Base-by-base conservation (phyloP, 176 grass and related monocot genomes). In the Carex kokanica region DNA sequence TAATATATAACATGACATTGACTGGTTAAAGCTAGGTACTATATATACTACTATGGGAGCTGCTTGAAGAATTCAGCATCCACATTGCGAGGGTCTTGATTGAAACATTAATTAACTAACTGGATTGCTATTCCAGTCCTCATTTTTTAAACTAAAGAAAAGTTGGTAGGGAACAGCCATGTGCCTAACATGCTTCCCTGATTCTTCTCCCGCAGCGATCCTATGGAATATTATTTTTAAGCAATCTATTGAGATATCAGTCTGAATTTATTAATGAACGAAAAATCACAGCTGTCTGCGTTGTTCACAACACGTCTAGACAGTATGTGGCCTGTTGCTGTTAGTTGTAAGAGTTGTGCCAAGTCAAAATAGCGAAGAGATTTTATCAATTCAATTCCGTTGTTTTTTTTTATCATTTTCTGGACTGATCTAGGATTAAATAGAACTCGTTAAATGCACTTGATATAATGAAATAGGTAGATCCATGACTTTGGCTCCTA, bases 291-390 rank as follows among this genome's bases (percentile, higher is more conserved):
- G 34, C 15, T 74, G 78, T 64, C 23, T 81, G n/a, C 24, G 25
- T 74, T 41, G 79, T 87, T 81, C 79, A 36, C 67, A 55, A 32
- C 85, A 87, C 85, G 85, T 87, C 80, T 83, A 6, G n/a, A n/a
- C n/a, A n/a, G 20, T 62, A 60, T 84, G 68, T 43, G 18, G 29
- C 68, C 45, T 0, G 34, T 71, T 74, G 13, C 6, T 53, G 72
- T 49, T 55, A 36, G 59, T 34, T 34, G n/a, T 20, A 83, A 4
- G 20, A 60, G 79, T 74, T 18, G 38, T 6, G 3, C 32, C 0
- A 17, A 56, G 71, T 65, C 23, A 60, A 17, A 34, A 68, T 36
- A 65, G 63, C n/a, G n/a, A n/a, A n/a, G n/a, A n/a, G n/a, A n/a
- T 36, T 36, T 18, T 18, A 41, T 43, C 15, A 70, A 16, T 4